Conservation (phyloP, 2,329 filamentous ascomycete species). For the Hymenoscyphus scutula region DNA sequence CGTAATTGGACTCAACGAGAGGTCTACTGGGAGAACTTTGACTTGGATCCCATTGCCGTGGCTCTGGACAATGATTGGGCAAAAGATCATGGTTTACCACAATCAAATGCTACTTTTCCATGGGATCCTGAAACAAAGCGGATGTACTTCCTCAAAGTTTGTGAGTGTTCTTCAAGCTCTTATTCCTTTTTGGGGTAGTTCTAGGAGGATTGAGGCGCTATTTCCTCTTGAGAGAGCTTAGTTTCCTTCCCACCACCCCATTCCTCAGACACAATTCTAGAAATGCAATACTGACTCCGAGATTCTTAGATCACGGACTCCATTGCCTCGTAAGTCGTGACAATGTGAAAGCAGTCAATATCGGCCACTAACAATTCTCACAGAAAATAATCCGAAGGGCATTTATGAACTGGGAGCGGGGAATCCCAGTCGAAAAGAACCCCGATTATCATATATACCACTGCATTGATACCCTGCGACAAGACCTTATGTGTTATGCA, state of each 20-base stretch:
- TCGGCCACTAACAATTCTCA: not conserved
- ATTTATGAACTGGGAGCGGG: not conserved
- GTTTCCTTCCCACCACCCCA: too few relatives aligned
- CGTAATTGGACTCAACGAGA: slow-evolving; percentile 2
- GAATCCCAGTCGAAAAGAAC: not conserved
- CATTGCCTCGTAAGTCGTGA: slow-evolving; percentile 4
- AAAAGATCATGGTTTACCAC: not conserved
- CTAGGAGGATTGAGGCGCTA: too few relatives aligned
- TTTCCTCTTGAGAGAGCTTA: too few relatives aligned
- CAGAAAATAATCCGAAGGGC: not conserved
- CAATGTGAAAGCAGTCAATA: not conserved
- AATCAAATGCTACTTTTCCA: not conserved
- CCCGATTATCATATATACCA: slow-evolving; percentile 11
- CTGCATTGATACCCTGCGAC: slow-evolving; percentile 14
- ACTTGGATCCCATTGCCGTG: not conserved
- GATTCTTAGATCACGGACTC: not conserved
- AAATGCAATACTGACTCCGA: too few relatives aligned
- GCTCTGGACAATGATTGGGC: not conserved
- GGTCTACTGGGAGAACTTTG: not conserved
- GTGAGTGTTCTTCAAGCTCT: too few relatives aligned
- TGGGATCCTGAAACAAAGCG: slow-evolving; percentile 8
- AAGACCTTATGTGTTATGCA: slow-evolving; percentile 16
- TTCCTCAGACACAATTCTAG: too few relatives aligned
- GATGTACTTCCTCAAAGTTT: slow-evolving; percentile 3
- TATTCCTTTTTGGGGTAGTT: too few relatives aligned